phyloP scores from a whole-genome alignment of 1,284 basidiomycete species.

The Cryptococcus hybrid region DNA sequence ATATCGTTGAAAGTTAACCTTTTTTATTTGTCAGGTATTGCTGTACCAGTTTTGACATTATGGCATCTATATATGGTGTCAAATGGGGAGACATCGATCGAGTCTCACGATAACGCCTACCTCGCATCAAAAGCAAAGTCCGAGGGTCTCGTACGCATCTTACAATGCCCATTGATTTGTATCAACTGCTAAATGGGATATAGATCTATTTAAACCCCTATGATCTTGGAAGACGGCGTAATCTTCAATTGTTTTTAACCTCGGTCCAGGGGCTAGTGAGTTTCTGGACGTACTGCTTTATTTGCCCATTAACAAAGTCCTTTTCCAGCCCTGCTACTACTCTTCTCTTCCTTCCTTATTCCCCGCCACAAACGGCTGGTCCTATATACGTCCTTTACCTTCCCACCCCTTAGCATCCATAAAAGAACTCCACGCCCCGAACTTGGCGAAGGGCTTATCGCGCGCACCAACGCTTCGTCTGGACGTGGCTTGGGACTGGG shows the following conservation, averaged over 20 bases:
- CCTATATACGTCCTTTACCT: slow-evolving; percentile 41
- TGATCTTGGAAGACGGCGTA: slow-evolving; percentile 73
- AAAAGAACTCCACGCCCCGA: slow-evolving; percentile 25
- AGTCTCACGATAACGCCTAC: slow-evolving; percentile 80
- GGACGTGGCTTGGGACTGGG: slow-evolving; percentile 11
- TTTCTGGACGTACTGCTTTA: slow-evolving; percentile 43
- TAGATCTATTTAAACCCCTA: slow-evolving; percentile 87
- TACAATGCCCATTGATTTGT: slow-evolving; percentile 50
- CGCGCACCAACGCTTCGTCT: slow-evolving; percentile 3
- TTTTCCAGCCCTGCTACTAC: slow-evolving; percentile 64
- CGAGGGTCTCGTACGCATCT: slow-evolving; percentile 62
- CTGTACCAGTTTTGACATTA: slow-evolving; percentile 72
- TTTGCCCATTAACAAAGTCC: neutral
- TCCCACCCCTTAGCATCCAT: slow-evolving; percentile 7
- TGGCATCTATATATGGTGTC: slow-evolving; percentile 79
- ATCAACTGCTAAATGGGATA: neutral
- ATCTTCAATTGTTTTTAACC: slow-evolving; percentile 82
- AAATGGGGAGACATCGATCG: slow-evolving; percentile 86
- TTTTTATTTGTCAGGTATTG: slow-evolving; percentile 58
- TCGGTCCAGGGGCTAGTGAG: slow-evolving; percentile 79
- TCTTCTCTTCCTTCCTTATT: slow-evolving; percentile 73
- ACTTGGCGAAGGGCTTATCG: slow-evolving; percentile 27
- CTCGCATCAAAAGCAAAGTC: slow-evolving; percentile 69
- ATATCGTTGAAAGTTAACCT: neutral
- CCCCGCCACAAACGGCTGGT: slow-evolving; percentile 81